A percentile compares a stretch with the other conserved stretches of the same genome.
Evolutionary conservation across 164 flowering plant genomes (phyloP).

Genomic region (Houttuynia cordata): DNA sequence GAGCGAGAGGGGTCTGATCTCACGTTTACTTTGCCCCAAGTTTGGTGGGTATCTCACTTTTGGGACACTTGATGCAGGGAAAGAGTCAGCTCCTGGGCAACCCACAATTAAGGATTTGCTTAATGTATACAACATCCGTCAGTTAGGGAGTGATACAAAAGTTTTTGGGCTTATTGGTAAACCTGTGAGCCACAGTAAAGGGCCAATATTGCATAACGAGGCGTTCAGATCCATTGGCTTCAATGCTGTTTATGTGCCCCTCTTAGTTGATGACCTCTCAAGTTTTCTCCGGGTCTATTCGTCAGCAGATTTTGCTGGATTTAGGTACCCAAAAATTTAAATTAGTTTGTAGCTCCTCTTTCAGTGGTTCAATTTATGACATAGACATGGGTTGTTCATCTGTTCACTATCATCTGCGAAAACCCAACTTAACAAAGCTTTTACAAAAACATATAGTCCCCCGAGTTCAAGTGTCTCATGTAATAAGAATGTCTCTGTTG

Average conservation of each 20-base stretch:
- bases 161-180: constrained; percentile 90
- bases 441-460: background rate
- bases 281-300: constrained; percentile 67
- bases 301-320: constrained; percentile 80
- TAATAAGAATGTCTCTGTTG: background rate
- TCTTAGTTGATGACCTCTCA: constrained; percentile 71
- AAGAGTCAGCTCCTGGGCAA: constrained; percentile 92
- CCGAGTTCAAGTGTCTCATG: background rate
- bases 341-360: too few species aligned
- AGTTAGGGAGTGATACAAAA: constrained; percentile 63
- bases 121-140: constrained; percentile 59
- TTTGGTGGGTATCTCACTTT: constrained; percentile 95
- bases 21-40: constrained; percentile 78
- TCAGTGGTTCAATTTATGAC: background rate
- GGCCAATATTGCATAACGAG: constrained; percentile 59
- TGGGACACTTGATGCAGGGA: constrained; percentile 64
- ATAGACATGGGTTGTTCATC: background rate
- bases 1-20: constrained; percentile 85
- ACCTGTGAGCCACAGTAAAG: constrained; percentile 90
- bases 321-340: constrained; percentile 45
- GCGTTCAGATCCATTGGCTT: constrained; percentile 68
- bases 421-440: background rate
- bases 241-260: constrained; percentile 74
- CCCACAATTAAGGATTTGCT: constrained; percentile 71
- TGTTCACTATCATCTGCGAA: background rate